phyloP scores from a whole-genome alignment of 768 basidiomycete species.

The Macrocybe gigantea region DNA sequence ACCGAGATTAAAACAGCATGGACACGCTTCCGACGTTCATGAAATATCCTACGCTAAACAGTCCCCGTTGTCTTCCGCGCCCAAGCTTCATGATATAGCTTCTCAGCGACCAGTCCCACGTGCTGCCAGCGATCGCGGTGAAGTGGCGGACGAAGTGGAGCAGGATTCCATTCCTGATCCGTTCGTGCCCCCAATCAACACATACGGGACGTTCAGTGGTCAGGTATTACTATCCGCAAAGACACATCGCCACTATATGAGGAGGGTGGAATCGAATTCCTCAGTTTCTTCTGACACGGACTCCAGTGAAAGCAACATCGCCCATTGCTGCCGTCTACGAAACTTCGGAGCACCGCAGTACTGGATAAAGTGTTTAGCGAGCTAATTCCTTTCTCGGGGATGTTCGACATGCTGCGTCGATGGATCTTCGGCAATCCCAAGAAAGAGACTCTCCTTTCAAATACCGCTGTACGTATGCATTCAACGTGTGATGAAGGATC shows the following conservation, averaged over 20 bases:
- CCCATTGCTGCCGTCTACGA: slow-evolving; percentile 34
- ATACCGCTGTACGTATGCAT: slow-evolving; percentile 5
- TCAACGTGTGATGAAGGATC: too few relatives aligned
- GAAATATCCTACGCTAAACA: too few relatives aligned
- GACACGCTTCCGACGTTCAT: slow-evolving; percentile 18
- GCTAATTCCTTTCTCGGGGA: slow-evolving; percentile 33
- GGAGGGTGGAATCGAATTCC: slow-evolving; percentile 8
- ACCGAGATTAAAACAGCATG: slow-evolving; percentile 19
- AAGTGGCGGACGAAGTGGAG: too few relatives aligned
- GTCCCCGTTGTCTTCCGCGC: too few relatives aligned
- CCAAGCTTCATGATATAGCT: too few relatives aligned
- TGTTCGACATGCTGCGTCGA: slow-evolving; percentile 16
- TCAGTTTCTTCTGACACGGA: slow-evolving; percentile 10
- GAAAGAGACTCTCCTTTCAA: slow-evolving; percentile 13
- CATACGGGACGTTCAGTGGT: slow-evolving; percentile 41
- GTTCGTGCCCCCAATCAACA: slow-evolving; percentile 39
- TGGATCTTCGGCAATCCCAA: slow-evolving; percentile 12
- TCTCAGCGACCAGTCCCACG: too few relatives aligned
- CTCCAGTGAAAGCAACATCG: slow-evolving; percentile 20
- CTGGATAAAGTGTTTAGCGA: slow-evolving; percentile 27
- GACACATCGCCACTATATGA: slow-evolving; percentile 7
- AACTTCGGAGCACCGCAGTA: slow-evolving; percentile 16
- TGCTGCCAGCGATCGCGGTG: too few relatives aligned
- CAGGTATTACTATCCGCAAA: too few relatives aligned
- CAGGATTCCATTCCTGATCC: slow-evolving; percentile 19